These are phyloP conservation scores for Teunomyces tritomae DNA, from an alignment of 805 yeast species.

Conservation along the genomic window DNA sequence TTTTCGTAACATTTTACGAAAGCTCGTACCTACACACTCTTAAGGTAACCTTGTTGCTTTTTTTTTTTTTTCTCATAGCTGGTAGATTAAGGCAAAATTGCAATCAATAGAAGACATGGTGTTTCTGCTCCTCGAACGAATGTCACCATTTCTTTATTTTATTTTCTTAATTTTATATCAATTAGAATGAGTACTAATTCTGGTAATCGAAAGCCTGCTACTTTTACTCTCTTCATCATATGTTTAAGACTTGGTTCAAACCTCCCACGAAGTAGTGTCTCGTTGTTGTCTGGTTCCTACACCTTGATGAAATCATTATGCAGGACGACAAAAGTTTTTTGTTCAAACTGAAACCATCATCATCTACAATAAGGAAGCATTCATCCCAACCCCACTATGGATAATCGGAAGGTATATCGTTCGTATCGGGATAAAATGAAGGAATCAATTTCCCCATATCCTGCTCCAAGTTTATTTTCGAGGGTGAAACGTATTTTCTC, in stretches of 20 bases:
- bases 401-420: constrained; percentile 32
- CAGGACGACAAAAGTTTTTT: constrained; percentile 4
- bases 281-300: too few species aligned
- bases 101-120: too few species aligned
- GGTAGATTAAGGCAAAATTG: too few species aligned
- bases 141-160: too few species aligned
- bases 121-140: too few species aligned
- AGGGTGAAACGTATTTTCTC: constrained; percentile 26
- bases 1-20: too few species aligned
- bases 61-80: too few species aligned
- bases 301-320: neutral
- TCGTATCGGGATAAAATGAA: constrained; percentile 25
- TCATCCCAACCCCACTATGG: constrained; percentile 19
- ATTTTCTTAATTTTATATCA: neutral
- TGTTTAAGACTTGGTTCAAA: too few species aligned
- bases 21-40: too few species aligned
- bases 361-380: neutral
- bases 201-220: neutral
- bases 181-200: neutral
- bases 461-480: constrained; percentile 25
- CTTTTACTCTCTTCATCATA: neutral
- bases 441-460: constrained; percentile 19
- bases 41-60: too few species aligned
- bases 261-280: too few species aligned
- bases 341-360: neutral